Evolutionary conservation across 768 basidiomycete genomes (phyloP), one percentile per base, ranked within the genome.

Genomic region (Coprinopsis sp.): DNA sequence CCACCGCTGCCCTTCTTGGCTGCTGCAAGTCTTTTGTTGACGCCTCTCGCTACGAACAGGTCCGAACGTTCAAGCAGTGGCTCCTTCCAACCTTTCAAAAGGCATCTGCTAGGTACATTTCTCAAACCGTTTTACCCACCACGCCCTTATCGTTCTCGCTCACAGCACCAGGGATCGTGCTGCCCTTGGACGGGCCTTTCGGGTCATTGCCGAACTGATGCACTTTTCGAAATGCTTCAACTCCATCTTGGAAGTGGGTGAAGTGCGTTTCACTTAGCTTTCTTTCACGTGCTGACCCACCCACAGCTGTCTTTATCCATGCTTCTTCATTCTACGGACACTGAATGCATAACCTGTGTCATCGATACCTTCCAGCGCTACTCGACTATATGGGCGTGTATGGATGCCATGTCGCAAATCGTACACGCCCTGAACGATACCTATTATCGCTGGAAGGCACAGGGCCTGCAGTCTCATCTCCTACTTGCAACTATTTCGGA

Each of bases 361-460:
- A 73, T 89, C n/a, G 81, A 85, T 51, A 81, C 80, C 4, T 70
- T 91, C n/a, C 76, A 79, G 49, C 79, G 84, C 6, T 83, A 84
- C 54, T 73, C 77, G 10, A 74, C 78, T 18, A 81, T 90, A 38
- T 91, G 87, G 88, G 76, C 78, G 11, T 87, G 84, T 50, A 87
- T 91, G 82, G 74, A 86, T 55, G 74, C 66, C 10, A 75, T 77
- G 50, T 66, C 68, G 16, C 64, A 57, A 0, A 81, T 91, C 43
- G 71, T 81, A 2, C 63, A 67, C 6, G 75, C 83, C 0, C 73
- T 91, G 19, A 79, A 81, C 54, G 62, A 70, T 23, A 77, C 82
- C 2, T 80, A 88, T 56, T 72, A 81, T 42, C 60, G 67, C 1
- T 85, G 81, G 78, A 82, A 81, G 56, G 67, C 71, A 13, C 74